Evolutionary conservation across 768 basidiomycete genomes (phyloP).

Genomic region (Pleurotus tuber-regium): DNA sequence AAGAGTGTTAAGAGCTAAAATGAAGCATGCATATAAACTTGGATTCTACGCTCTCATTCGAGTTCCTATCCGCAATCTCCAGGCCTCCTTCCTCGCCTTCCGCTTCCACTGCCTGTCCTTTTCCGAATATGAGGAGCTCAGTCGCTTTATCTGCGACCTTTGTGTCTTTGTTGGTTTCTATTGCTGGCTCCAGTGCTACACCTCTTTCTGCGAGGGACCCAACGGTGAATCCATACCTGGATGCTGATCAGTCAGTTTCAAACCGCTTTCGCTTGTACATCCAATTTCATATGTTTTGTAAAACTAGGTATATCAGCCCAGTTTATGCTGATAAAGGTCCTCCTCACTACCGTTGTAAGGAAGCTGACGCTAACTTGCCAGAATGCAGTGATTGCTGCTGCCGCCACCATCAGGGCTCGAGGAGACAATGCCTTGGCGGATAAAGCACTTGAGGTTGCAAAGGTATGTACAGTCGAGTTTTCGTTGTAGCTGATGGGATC

Average conservation of each 20-base stretch:
- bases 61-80: no score
- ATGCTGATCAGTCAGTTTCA: slow-evolving; percentile 2
- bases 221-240: slow-evolving; percentile 5
- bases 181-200: slow-evolving; percentile 2
- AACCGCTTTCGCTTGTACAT: background rate
- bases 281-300: background rate
- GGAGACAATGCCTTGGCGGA: slow-evolving; percentile 1
- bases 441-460: slow-evolving; percentile 7
- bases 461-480: background rate
- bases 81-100: no score
- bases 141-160: slow-evolving; percentile 4
- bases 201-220: background rate
- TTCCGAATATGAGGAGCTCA: background rate
- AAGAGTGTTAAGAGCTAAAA: no score
- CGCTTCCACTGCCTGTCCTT: no score
- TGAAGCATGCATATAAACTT: no score
- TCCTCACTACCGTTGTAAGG: background rate
- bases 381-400: background rate
- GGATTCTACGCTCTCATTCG: no score
- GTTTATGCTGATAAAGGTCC: slow-evolving; percentile 5
- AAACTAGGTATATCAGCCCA: slow-evolving; percentile 3
- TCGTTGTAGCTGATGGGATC: background rate
- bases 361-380: background rate
- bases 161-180: background rate
- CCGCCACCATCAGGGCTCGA: background rate